These are phyloP conservation scores for Ophioceras dolichostomum DNA, from an alignment of 2,329 filamentous ascomycete genomes.

Conservation along the genomic window DNA sequence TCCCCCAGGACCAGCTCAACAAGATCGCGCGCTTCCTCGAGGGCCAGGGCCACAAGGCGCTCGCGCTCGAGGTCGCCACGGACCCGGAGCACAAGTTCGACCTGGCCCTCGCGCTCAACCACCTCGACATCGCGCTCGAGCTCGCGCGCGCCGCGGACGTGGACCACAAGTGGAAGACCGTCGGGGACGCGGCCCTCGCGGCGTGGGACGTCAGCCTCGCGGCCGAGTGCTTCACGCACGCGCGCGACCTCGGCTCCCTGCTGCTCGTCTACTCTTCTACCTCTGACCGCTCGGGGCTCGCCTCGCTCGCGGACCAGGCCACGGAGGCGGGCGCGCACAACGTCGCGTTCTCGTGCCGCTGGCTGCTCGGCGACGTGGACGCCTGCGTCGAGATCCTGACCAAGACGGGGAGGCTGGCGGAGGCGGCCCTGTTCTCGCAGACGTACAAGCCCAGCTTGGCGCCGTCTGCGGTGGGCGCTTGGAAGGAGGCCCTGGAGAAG, in stretches of 20 bases:
- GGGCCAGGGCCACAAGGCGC: constrained; percentile 92
- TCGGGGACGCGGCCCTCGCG: constrained; percentile 80
- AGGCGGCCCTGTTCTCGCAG: constrained; percentile 85
- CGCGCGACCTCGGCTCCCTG: constrained; percentile 81
- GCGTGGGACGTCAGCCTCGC: constrained; percentile 82
- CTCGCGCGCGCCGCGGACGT: constrained; percentile 73
- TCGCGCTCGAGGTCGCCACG: constrained; percentile 87
- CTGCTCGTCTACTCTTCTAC: constrained; percentile 83
- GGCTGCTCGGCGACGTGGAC: constrained; percentile 74
- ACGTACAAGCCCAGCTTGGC: constrained; percentile 85
- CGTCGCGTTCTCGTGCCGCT: constrained; percentile 80
- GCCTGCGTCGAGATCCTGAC: constrained; percentile 70
- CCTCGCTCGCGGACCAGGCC: constrained; percentile 61
- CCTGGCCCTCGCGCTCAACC: constrained; percentile 68
- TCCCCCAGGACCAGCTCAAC: constrained; percentile 89
- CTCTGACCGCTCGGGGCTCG: constrained; percentile 62
- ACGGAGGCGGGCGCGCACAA: constrained; percentile 73
- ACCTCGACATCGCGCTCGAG: constrained; percentile 74
- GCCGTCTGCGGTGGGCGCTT: constrained; percentile 53
- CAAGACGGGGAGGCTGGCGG: constrained; percentile 67
- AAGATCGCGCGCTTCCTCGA: constrained; percentile 97
- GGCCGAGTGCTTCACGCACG: constrained; percentile 83
- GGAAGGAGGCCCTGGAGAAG: constrained; percentile 78
- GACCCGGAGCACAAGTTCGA: constrained; percentile 97
- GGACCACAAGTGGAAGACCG: constrained; percentile 97